Percentiles rank a stretch among this genome's conserved stretches.
These are phyloP conservation scores for Prunus salicina DNA, from an alignment of 306 rosid species.

Conservation along the genomic window DNA sequence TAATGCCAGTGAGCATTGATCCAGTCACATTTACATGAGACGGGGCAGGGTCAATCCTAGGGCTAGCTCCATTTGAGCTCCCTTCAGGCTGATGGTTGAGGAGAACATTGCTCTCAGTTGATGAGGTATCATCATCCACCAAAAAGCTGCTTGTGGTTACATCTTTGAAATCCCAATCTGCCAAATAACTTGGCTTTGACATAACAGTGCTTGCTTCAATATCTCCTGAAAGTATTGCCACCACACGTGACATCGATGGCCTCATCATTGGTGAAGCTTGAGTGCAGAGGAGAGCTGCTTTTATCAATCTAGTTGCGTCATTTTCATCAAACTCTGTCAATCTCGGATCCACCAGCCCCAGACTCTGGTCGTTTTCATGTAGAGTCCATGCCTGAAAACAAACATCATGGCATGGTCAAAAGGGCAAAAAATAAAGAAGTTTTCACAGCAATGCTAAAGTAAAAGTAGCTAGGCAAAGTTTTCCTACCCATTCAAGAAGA, in stretches of 20 bases:
- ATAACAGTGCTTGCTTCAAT: conserved; percentile 7
- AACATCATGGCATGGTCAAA: no score
- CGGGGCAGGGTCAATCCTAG: no score
- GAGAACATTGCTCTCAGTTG: neutral
- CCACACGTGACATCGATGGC: conserved; percentile 29
- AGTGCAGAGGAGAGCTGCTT: conserved; percentile 25
- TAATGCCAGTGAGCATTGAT: no score
- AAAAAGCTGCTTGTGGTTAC: conserved; percentile 14
- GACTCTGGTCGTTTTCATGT: conserved; percentile 3
- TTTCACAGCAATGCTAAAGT: no score
- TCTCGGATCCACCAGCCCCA: conserved; percentile 23
- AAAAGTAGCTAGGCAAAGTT: no score
- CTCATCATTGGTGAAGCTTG: conserved; percentile 22
- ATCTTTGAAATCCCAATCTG: conserved; percentile 22
- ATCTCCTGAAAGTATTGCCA: conserved; percentile 24
- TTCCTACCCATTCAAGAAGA: no score
- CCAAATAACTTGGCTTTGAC: conserved; percentile 29
- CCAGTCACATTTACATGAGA: no score
- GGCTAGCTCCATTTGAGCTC: no score
- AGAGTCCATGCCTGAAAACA: conserved; percentile 31
- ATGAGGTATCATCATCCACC: neutral
- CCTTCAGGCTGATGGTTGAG: no score
- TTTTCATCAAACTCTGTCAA: conserved; percentile 7
- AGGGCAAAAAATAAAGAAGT: no score
- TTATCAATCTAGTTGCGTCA: conserved; percentile 16